A percentile compares a stretch with the other conserved stretches of the same genome.
Conservation (phyloP, 208 protist species). For the Vickermania ingenoplastis region DNA sequence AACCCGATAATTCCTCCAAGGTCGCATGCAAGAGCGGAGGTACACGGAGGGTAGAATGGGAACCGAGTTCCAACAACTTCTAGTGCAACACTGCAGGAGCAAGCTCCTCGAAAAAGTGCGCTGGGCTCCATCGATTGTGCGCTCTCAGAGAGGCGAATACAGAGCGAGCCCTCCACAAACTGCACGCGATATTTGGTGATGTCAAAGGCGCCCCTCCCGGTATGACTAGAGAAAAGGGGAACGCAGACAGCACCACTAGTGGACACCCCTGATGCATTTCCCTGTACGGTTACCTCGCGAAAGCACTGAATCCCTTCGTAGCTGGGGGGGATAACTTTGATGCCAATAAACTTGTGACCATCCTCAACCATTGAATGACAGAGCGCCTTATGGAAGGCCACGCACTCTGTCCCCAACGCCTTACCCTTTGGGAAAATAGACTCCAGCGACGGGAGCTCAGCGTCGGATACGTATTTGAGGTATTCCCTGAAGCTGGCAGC, state of each 20-base stretch:
- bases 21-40: conserved; percentile 53
- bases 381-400: conserved; percentile 59
- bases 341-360: conserved; percentile 37
- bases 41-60: conserved; percentile 66
- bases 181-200: conserved; percentile 43
- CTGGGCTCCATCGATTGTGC: conserved; percentile 13
- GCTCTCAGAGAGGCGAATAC: conserved; percentile 25
- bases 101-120: conserved; percentile 8
- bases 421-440: conserved; percentile 56
- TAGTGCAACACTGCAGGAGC: conserved; percentile 28
- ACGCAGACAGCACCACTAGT: conserved; percentile 41
- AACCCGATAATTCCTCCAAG: conserved; percentile 49
- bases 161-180: conserved; percentile 56
- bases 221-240: conserved; percentile 59
- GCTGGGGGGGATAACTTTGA: conserved; percentile 58
- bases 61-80: conserved; percentile 70
- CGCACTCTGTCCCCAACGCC: conserved; percentile 20
- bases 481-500: conserved; percentile 54
- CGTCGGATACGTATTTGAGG: conserved; percentile 35
- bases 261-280: no score
- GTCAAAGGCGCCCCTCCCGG: conserved; percentile 20
- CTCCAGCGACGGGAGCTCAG: conserved; percentile 51
- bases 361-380: conserved; percentile 49
- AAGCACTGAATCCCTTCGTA: conserved; percentile 31
- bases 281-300: no score